Percentiles rank a stretch among this genome's conserved stretches.
phyloP scores from a whole-genome alignment of 164 flowering plant species.

The Chimonanthus praecox region DNA sequence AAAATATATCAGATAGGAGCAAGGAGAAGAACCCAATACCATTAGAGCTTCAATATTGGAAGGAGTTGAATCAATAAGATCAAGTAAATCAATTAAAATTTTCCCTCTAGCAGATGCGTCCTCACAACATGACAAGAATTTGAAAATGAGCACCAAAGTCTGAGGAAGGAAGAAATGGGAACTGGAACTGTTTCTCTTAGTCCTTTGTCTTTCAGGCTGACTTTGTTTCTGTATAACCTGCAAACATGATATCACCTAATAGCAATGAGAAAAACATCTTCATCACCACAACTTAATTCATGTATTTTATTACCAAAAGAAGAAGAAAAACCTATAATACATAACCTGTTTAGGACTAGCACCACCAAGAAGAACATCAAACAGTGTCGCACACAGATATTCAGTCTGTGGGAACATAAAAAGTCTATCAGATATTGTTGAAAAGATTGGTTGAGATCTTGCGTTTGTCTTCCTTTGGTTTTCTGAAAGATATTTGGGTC shows the following conservation, averaged over 20 bases:
- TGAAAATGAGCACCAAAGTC: conserved; percentile 72
- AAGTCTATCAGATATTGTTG: conserved; percentile 75
- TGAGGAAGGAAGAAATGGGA: conserved; percentile 91
- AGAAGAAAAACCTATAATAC: background rate
- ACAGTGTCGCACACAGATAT: conserved; percentile 74
- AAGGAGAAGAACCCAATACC: conserved; percentile 41
- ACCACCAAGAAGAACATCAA: conserved; percentile 99
- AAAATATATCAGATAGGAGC: background rate
- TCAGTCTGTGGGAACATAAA: conserved; percentile 84
- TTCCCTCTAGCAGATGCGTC: conserved; percentile 52
- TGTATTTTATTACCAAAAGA: background rate
- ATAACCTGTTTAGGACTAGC: conserved; percentile 98
- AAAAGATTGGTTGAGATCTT: conserved; percentile 60
- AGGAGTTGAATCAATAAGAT: conserved; percentile 89
- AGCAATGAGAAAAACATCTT: conserved; percentile 1
- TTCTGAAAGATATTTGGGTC: conserved; percentile 62
- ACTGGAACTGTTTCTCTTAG: conserved; percentile 35
- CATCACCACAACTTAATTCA: background rate
- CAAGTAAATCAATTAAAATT: conserved; percentile 71
- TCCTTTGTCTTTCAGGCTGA: conserved; percentile 58
- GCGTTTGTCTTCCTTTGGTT: conserved; percentile 40
- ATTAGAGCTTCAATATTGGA: conserved; percentile 86
- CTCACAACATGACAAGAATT: conserved; percentile 60
- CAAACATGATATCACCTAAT: conserved; percentile 7
- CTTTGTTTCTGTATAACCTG: conserved; percentile 81